Conservation (phyloP, 441 rosid species). For the Arabidopsis hybrid region DNA sequence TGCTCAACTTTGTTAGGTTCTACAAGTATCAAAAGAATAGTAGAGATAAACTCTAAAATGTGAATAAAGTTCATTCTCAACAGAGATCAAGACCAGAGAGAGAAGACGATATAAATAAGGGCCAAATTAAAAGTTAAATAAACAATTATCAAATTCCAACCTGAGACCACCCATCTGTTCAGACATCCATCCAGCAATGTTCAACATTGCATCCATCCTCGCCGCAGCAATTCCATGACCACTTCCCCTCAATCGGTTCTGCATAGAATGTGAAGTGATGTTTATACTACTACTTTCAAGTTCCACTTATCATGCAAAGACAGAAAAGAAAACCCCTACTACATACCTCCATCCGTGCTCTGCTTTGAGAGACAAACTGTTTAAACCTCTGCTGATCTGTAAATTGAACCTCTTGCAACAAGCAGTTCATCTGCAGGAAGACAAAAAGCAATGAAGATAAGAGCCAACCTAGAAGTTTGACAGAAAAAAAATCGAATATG, state of each 20-base stretch:
- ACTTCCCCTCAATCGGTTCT: slow-evolving; percentile 90
- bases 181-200: slow-evolving; percentile 90
- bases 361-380: slow-evolving; percentile 95
- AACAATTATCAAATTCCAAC: slow-evolving; percentile 48
- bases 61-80: slow-evolving; percentile 4
- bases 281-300: slow-evolving; percentile 21
- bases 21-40: not conserved
- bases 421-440: slow-evolving; percentile 63
- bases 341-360: slow-evolving; percentile 91
- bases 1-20: slow-evolving; percentile 17
- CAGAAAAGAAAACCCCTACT: slow-evolving; percentile 9
- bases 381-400: slow-evolving; percentile 93
- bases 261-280: slow-evolving; percentile 20
- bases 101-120: not conserved
- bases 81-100: not conserved
- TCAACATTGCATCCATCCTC: slow-evolving; percentile 96
- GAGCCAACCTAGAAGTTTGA: not conserved
- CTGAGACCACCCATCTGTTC: slow-evolving; percentile 99
- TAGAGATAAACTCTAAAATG: not conserved
- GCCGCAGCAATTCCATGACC: slow-evolving; percentile 94
- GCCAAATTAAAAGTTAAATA: slow-evolving; percentile 15
- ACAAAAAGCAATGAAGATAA: slow-evolving; percentile 12
- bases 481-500: not conserved
- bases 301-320: slow-evolving; percentile 17
- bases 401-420: slow-evolving; percentile 91